Percentiles rank a stretch among this genome's conserved stretches.
These are phyloP conservation scores for Ambrosia artemisiifolia DNA, from an alignment of 129 eudicot species.

Conservation along the genomic window DNA sequence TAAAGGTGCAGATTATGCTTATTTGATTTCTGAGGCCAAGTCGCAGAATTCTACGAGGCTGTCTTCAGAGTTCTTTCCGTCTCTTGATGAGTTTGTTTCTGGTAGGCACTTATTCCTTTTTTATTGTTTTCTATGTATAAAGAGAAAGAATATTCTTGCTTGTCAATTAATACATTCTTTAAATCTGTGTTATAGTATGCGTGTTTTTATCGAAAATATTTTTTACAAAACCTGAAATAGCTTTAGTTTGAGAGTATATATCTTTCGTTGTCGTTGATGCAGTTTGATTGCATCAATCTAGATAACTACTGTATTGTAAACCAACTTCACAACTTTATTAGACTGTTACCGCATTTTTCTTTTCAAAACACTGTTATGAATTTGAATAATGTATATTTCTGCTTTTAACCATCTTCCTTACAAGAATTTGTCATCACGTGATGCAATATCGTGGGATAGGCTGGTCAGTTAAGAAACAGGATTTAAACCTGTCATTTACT, in stretches of 20 bases:
- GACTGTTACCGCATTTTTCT: not conserved
- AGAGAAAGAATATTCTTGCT: not conserved
- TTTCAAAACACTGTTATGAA: not conserved
- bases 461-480: not conserved
- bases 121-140: not conserved
- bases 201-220: not conserved
- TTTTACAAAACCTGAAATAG: not conserved
- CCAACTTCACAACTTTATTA: not conserved
- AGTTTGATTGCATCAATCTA: not conserved
- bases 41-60: conserved; percentile 38
- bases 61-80: conserved; percentile 35
- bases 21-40: conserved; percentile 72
- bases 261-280: not conserved
- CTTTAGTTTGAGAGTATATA: not conserved
- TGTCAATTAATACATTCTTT: not conserved
- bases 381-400: not conserved
- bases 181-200: not conserved
- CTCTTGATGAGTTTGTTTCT: conserved; percentile 48
- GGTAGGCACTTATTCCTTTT: conserved; percentile 39
- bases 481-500: not conserved
- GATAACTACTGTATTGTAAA: not conserved
- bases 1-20: conserved; percentile 75
- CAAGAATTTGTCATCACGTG: not conserved
- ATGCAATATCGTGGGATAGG: not conserved
- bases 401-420: not conserved